A percentile compares a stretch with the other conserved stretches of the same genome.
Conservation (phyloP, 768 basidiomycete species). For the Terana coerulea region DNA sequence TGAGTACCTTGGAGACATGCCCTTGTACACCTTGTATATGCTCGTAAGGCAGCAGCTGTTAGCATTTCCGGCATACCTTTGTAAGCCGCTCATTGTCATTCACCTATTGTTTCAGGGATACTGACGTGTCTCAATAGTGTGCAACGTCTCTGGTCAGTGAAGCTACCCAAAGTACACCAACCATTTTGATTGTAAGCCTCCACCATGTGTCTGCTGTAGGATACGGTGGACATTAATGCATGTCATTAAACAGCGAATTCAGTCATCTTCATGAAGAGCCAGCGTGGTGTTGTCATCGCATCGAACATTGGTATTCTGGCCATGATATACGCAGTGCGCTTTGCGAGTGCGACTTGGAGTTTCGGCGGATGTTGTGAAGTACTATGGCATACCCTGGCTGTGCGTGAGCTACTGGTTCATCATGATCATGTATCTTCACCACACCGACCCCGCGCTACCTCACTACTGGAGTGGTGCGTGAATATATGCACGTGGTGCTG, state of each 20-base stretch:
- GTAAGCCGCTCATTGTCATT: constrained; percentile 35
- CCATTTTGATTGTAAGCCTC: constrained; percentile 55
- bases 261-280: constrained; percentile 49
- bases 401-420: constrained; percentile 44
- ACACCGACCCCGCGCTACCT: constrained; percentile 51
- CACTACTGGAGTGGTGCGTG: constrained; percentile 52
- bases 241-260: constrained; percentile 40
- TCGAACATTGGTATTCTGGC: constrained; percentile 53
- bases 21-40: constrained; percentile 54
- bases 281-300: constrained; percentile 48
- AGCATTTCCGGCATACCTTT: constrained; percentile 58
- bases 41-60: constrained; percentile 54
- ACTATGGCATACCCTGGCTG: constrained; percentile 40
- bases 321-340: constrained; percentile 40
- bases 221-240: neutral
- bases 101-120: constrained; percentile 1
- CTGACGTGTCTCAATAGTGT: constrained; percentile 38
- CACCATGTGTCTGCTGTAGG: neutral
- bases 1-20: constrained; percentile 56
- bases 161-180: constrained; percentile 60
- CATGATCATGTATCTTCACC: constrained; percentile 62
- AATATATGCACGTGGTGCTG: constrained; percentile 55
- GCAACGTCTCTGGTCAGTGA: constrained; percentile 61
- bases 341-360: constrained; percentile 37
- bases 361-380: constrained; percentile 30